Evolutionary conservation across 2,329 filamentous ascomycete species (phyloP).

Genomic region (Dothidotthia symphoricarpi): DNA sequence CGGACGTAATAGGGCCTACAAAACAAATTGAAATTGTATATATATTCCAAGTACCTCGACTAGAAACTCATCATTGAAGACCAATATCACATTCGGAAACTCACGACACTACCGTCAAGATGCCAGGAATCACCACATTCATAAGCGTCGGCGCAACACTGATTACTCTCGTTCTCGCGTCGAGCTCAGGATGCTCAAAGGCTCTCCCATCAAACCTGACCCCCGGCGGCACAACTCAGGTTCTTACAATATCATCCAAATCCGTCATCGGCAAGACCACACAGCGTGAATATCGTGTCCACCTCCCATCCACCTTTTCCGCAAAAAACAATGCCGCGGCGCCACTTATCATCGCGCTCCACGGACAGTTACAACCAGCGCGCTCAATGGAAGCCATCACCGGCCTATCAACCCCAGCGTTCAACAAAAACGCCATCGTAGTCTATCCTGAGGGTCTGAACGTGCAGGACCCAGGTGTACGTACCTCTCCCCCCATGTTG

Average conservation of each 20-base stretch:
- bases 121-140: too few relatives aligned
- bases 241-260: conserved; percentile 18
- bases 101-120: too few relatives aligned
- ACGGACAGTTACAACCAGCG: conserved; percentile 20
- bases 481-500: conserved; percentile 1
- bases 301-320: conserved; percentile 17
- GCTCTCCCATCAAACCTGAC: conserved; percentile 9
- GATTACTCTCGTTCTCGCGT: conserved; percentile 1
- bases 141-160: too few relatives aligned
- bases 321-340: conserved; percentile 12
- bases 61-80: too few relatives aligned
- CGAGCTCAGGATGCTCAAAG: conserved; percentile 16
- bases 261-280: conserved; percentile 15
- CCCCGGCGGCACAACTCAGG: conserved; percentile 19
- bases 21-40: too few relatives aligned
- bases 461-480: conserved; percentile 17
- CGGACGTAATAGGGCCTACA: too few relatives aligned
- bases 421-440: conserved; percentile 18
- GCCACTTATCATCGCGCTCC: conserved; percentile 21
- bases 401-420: conserved; percentile 17
- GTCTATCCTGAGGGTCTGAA: conserved; percentile 25
- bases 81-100: too few relatives aligned
- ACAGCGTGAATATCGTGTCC: conserved; percentile 15
- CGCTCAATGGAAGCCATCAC: conserved; percentile 21
- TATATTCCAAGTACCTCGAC: too few relatives aligned